Conservation (phyloP, 371 early-diverging fungal genomes). For the Agmasoma carcini region DNA sequence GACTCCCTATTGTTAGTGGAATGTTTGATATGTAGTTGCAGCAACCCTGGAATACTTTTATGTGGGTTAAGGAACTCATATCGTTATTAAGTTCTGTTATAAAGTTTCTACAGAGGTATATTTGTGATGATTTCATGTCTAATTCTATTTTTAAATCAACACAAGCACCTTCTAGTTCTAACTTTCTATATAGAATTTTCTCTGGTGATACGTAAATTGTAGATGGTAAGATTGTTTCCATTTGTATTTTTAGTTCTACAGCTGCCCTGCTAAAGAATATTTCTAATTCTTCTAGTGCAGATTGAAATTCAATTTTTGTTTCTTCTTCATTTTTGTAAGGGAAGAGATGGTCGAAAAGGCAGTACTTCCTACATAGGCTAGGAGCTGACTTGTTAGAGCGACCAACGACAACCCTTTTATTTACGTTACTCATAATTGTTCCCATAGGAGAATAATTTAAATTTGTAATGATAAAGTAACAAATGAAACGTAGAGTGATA, state of each 20-base stretch:
- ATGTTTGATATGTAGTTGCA: slow-evolving; percentile 50
- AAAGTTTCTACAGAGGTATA: slow-evolving; percentile 48
- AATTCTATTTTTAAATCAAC: not conserved
- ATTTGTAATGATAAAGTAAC: not conserved
- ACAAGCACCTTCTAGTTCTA: too few relatives aligned
- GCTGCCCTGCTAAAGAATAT: too few relatives aligned
- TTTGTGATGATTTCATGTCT: slow-evolving; percentile 2
- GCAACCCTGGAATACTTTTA: slow-evolving; percentile 47
- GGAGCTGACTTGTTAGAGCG: slow-evolving; percentile 20
- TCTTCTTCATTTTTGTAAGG: slow-evolving; percentile 8
- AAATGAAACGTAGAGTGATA: slow-evolving; percentile 1
- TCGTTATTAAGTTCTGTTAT: slow-evolving; percentile 35
- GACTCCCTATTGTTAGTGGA: slow-evolving; percentile 41
- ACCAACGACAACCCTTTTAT: slow-evolving; percentile 6
- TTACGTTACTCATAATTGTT: not conserved
- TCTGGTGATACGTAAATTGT: too few relatives aligned
- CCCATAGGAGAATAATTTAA: slow-evolving; percentile 6
- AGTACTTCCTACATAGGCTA: slow-evolving; percentile 10
- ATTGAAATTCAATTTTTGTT: not conserved
- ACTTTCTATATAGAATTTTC: too few relatives aligned
- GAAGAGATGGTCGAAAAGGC: slow-evolving; percentile 29
- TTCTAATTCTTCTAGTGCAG: too few relatives aligned
- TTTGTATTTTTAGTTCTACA: too few relatives aligned
- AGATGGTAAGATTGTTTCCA: too few relatives aligned
- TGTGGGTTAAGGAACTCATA: slow-evolving; percentile 18